Conservation (phyloP, 2,329 filamentous ascomycete genomes). For the Chalaropsis ovoidea region DNA sequence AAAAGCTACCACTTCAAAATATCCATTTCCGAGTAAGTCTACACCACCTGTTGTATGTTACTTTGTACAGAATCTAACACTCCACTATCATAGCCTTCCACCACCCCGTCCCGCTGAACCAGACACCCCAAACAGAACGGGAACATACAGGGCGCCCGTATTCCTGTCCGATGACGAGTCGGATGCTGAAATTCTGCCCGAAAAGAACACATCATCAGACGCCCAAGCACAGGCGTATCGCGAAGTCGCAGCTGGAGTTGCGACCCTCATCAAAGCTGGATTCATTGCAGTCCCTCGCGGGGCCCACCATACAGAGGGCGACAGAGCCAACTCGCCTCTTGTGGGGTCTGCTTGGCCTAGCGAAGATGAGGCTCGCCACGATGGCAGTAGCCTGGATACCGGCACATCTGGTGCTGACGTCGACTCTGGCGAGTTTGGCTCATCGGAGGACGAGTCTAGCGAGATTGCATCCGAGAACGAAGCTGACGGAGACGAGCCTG, state of each 20-base stretch:
- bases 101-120: not conserved
- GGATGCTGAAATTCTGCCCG: conserved; percentile 1
- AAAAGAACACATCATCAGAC: not conserved
- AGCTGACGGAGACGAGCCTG: not conserved
- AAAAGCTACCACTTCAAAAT: conserved; percentile 2
- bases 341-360: not conserved
- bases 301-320: not conserved
- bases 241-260: not conserved
- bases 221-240: not conserved
- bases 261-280: not conserved
- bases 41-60: not conserved
- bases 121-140: not conserved
- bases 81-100: not conserved
- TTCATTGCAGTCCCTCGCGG: not conserved
- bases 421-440: not conserved
- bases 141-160: conserved; percentile 18
- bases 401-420: not conserved
- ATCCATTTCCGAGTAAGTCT: not conserved
- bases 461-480: not conserved
- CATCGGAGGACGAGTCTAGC: not conserved
- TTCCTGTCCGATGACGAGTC: conserved; percentile 21
- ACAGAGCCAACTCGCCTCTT: not conserved
- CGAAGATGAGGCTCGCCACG: not conserved
- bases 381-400: not conserved
- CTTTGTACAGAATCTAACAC: not conserved